A percentile compares a stretch with the other conserved stretches of the same genome.
Evolutionary conservation across 345 rosid species (phyloP).

Genomic region (Populus simonii): DNA sequence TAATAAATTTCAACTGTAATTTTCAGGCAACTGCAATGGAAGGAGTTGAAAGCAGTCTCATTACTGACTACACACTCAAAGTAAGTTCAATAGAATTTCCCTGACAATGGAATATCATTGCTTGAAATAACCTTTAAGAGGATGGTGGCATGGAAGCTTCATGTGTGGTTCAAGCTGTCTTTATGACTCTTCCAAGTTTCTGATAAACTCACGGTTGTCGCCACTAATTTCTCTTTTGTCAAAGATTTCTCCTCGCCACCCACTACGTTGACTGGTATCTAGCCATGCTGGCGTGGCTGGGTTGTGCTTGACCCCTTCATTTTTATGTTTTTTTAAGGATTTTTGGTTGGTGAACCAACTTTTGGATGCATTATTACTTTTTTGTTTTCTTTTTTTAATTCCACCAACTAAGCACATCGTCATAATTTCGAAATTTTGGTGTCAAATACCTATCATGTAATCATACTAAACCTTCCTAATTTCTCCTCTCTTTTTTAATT

Average conservation of each 20-base stretch:
- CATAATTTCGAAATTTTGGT: background rate
- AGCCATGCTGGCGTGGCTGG: background rate
- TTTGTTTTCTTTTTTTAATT: background rate
- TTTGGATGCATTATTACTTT: background rate
- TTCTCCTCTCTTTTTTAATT: background rate
- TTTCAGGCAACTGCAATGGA: slow-evolving; percentile 70
- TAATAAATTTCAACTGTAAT: background rate
- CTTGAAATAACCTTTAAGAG: background rate
- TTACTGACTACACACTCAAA: slow-evolving; percentile 86
- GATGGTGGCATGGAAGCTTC: no score
- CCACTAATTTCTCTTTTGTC: background rate
- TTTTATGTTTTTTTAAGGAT: background rate
- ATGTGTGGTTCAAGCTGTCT: background rate
- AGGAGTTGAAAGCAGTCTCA: slow-evolving; percentile 72
- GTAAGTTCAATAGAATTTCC: slow-evolving; percentile 36
- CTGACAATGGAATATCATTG: background rate
- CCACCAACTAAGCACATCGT: background rate
- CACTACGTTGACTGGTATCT: background rate
- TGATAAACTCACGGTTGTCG: background rate
- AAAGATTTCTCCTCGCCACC: background rate
- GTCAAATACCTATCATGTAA: background rate
- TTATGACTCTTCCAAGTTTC: background rate
- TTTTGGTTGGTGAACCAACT: no score
- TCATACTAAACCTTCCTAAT: background rate
- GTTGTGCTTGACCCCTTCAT: background rate